phyloP scores from a whole-genome alignment of 192 early-diverging fungal species.

The Backusella luteola region DNA sequence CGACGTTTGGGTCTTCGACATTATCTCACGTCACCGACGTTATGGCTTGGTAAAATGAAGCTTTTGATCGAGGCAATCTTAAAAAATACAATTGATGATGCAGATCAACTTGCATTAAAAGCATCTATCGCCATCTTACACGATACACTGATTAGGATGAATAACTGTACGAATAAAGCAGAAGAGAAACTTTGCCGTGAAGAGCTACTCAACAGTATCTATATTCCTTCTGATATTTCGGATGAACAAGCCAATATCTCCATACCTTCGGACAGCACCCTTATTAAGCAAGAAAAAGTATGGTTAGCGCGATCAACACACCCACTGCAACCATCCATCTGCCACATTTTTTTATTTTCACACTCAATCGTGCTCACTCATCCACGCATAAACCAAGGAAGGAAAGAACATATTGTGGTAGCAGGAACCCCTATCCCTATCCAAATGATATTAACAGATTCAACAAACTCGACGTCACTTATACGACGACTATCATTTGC shows the following conservation, averaged over 20 bases:
- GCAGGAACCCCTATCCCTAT: neutral
- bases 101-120: neutral
- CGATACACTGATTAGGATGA: conserved; percentile 12
- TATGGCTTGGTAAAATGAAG: conserved; percentile 23
- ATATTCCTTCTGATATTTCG: neutral
- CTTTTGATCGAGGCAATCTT: conserved; percentile 15
- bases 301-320: neutral
- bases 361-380: conserved; percentile 16
- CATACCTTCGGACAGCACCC: neutral
- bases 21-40: conserved; percentile 18
- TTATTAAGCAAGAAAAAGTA: conserved; percentile 10
- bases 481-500: conserved; percentile 13
- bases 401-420: neutral
- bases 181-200: neutral
- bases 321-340: neutral
- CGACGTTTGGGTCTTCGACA: conserved; percentile 18
- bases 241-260: neutral
- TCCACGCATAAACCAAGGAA: neutral
- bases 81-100: conserved; percentile 12
- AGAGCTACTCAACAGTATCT: neutral
- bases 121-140: conserved; percentile 9
- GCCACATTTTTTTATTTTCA: conserved; percentile 27
- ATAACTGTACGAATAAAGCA: neutral
- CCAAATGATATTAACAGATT: neutral
- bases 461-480: neutral